Evolutionary conservation across 2,329 filamentous ascomycete species (phyloP), one percentile per base, ranked within the genome.

Genomic region (Berkeleyomyces rouxiae): DNA sequence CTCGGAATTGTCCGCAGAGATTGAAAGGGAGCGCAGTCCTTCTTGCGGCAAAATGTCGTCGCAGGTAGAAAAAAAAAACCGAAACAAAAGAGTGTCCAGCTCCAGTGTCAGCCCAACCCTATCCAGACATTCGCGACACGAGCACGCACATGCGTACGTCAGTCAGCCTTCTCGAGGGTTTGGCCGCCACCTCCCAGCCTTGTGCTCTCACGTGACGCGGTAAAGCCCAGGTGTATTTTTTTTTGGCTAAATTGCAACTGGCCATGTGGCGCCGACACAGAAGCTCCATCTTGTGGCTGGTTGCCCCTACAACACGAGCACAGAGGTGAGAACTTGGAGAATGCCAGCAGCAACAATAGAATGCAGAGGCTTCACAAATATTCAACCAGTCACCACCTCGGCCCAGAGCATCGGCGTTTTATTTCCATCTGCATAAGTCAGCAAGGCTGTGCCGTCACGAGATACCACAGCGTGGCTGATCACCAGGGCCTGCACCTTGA

Each of bases 171-270:
- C 31, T 40, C 11, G 16, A 23, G n/a, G 13, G 33, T 55, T 39
- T 37, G 11, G 33, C 7, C 7, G 11, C 3, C 51, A 37, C 33
- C 36, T 37, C 53, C 57, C 46, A 59, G 44, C 42, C 58, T 64
- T 61, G 58, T 47, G 3, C 7, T 9, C 7, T 5, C 63, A 64
- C 63, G 63, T 64, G 59, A 64, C 44, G 44, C 61, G 63, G 63
- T 44, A 44, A 4, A 59, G 23, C 10, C n/a, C 31, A 59, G 40
- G 9, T 10, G 23, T n/a, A n/a, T n/a, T n/a, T n/a, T n/a, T 44
- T 11, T 44, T 33, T 47, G 3, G 7, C 39, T 59, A 44, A 42
- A 36, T 43, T 31, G 9, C 51, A 43, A 46, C 36, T 33, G 23
- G 13, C 40, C 37, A 31, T 43, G 46, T 61, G 57, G 39, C 61